Evolutionary conservation across 2,329 filamentous ascomycete species (phyloP).

Genomic region (Fusarium sp.): DNA sequence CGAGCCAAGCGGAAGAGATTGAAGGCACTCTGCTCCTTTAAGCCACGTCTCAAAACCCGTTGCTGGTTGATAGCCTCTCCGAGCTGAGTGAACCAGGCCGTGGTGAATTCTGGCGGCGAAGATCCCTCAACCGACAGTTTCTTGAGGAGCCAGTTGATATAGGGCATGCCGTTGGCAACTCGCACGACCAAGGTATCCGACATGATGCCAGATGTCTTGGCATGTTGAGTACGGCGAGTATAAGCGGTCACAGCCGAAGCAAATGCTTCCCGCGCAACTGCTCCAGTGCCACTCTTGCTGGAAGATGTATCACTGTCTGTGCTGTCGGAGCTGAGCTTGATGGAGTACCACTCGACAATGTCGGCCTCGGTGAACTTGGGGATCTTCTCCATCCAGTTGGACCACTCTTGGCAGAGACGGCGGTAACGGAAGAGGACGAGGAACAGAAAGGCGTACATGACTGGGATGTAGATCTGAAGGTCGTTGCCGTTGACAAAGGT

Average conservation of each 20-base stretch:
- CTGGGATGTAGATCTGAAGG: conserved; percentile 25
- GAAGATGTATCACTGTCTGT: neutral
- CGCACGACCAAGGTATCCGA: conserved; percentile 19
- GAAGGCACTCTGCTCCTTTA: conserved; percentile 31
- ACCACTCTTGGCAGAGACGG: conserved; percentile 30
- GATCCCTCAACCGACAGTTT: conserved; percentile 11
- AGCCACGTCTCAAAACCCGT: conserved; percentile 17
- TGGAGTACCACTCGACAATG: conserved; percentile 27
- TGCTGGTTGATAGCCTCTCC: conserved; percentile 24
- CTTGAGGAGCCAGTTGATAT: conserved; percentile 31
- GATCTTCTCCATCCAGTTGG: conserved; percentile 32
- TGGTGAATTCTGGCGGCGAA: conserved; percentile 19
- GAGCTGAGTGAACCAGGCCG: conserved; percentile 34
- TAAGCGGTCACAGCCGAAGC: conserved; percentile 8
- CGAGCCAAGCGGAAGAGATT: conserved; percentile 29
- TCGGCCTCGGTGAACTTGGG: conserved; percentile 27
- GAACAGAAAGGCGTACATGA: conserved; percentile 30
- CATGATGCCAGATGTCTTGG: neutral
- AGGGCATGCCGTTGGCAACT: conserved; percentile 28
- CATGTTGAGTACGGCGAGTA: conserved; percentile 15
- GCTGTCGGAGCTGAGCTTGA: neutral
- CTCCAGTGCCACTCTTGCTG: neutral
- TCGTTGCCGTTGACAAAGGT: conserved; percentile 31
- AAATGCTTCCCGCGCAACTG: conserved; percentile 15
- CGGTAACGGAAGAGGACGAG: conserved; percentile 19